Conservation (phyloP, 176 grass and related monocot genomes). For the Oropetium thomaeum region DNA sequence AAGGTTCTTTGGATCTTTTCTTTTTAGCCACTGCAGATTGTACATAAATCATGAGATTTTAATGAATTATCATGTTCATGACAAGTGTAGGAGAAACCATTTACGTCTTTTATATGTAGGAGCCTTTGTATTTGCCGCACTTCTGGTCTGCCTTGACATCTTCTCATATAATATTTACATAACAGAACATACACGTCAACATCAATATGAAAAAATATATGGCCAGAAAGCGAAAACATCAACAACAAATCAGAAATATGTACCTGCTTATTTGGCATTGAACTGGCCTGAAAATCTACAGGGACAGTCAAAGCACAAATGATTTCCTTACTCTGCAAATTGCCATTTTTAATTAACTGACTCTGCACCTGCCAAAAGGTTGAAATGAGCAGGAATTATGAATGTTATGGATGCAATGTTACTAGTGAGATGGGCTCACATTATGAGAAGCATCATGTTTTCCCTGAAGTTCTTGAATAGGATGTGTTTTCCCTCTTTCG, state of each 20-base stretch:
- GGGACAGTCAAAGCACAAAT: conserved; percentile 32
- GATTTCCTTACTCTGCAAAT: conserved; percentile 10
- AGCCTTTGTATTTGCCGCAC: conserved; percentile 20
- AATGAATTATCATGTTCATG: neutral
- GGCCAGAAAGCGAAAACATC: conserved; percentile 13
- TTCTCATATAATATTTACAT: conserved; percentile 24
- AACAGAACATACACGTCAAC: conserved; percentile 11
- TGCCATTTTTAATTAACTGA: conserved; percentile 19
- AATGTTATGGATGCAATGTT: conserved; percentile 7
- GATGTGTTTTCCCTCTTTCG: neutral
- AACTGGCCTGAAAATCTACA: neutral
- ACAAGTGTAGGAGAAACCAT: neutral
- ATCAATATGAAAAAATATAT: conserved; percentile 5
- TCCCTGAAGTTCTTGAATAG: conserved; percentile 28
- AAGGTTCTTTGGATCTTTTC: conserved; percentile 9
- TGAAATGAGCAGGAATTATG: neutral
- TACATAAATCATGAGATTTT: conserved; percentile 25
- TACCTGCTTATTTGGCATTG: neutral
- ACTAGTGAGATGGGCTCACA: conserved; percentile 11
- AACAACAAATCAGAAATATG: neutral
- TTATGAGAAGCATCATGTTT: conserved; percentile 12
- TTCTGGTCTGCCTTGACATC: conserved; percentile 15
- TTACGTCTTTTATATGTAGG: conserved; percentile 43
- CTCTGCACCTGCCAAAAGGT: conserved; percentile 9
- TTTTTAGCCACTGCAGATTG: conserved; percentile 39